Evolutionary conservation across 176 grass and related monocot genomes (phyloP).

Genomic region (Aegilops bicornis): DNA sequence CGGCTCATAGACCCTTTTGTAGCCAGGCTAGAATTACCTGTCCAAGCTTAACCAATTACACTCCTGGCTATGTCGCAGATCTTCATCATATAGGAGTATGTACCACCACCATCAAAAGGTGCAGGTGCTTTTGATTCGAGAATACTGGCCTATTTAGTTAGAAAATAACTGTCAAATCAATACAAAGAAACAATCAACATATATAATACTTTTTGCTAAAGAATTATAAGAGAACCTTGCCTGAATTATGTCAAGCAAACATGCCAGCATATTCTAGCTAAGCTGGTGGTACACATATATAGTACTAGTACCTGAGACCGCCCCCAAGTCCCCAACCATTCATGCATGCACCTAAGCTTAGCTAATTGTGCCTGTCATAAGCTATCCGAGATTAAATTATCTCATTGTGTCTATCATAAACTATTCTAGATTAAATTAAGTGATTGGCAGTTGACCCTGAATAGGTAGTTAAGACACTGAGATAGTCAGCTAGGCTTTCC

Average conservation of each 20-base stretch:
- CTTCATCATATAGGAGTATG: too few relatives aligned
- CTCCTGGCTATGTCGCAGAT: background rate
- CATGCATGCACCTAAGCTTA: background rate
- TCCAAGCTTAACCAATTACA: background rate
- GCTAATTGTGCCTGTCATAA: background rate
- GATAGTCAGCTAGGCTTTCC: slow-evolving; percentile 31
- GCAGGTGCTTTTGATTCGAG: background rate
- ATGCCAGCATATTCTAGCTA: slow-evolving; percentile 4
- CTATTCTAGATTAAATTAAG: background rate
- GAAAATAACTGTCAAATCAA: background rate
- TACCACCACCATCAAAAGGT: background rate
- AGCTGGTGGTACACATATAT: background rate
- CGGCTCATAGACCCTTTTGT: background rate
- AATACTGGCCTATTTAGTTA: background rate
- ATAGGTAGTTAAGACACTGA: background rate
- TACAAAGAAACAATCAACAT: background rate
- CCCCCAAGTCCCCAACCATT: background rate
- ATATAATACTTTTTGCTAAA: background rate
- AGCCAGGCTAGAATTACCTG: background rate
- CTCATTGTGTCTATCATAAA: background rate
- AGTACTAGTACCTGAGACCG: background rate
- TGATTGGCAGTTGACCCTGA: background rate
- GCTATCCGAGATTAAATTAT: background rate
- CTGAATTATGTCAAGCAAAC: slow-evolving; percentile 10
- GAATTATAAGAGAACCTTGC: background rate